A percentile compares a stretch with the other conserved stretches of the same genome.
Conservation (phyloP, 768 basidiomycete genomes). For the Amanita polypyramis region DNA sequence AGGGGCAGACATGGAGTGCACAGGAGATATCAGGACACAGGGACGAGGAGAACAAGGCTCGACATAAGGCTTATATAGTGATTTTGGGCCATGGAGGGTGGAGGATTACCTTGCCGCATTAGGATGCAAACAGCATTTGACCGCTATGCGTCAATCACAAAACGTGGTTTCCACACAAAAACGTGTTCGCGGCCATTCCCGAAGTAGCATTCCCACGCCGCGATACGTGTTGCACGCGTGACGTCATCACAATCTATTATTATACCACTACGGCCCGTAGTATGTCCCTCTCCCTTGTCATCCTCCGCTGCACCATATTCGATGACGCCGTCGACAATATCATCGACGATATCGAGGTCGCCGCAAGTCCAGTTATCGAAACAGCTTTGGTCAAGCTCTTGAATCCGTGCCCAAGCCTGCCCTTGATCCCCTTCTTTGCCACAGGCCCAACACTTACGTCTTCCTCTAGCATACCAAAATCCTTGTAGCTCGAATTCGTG, state of each 20-base stretch:
- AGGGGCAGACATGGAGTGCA: neutral
- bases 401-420: neutral
- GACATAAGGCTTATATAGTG: neutral
- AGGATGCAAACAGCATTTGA: neutral
- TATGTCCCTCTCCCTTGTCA: neutral
- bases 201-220: neutral
- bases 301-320: neutral
- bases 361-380: neutral
- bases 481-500: neutral
- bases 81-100: neutral
- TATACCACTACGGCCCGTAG: slow-evolving; percentile 1
- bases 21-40: too few relatives aligned
- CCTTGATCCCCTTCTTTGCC: neutral
- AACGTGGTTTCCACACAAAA: neutral
- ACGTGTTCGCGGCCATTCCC: slow-evolving; percentile 4
- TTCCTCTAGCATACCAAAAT: neutral
- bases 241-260: neutral
- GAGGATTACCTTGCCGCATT: neutral
- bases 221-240: too few relatives aligned
- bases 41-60: neutral
- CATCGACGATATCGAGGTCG: neutral
- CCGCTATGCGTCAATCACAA: neutral
- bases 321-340: neutral
- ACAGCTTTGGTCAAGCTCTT: neutral
- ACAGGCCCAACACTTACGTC: neutral